These are phyloP conservation scores for Murraya koenigii DNA, from an alignment of 345 rosid species.

Conservation along the genomic window DNA sequence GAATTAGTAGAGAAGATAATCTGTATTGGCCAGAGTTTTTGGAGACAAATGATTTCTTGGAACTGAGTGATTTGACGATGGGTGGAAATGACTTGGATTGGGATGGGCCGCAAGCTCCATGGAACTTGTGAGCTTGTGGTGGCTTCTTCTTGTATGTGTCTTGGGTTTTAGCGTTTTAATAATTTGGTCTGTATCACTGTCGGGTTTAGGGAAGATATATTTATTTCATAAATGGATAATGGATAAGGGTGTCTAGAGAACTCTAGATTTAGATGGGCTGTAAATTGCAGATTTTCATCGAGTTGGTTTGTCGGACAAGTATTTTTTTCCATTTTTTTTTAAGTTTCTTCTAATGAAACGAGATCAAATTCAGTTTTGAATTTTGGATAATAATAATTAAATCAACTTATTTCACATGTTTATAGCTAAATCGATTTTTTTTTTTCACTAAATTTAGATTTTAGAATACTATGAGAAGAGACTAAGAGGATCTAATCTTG, in stretches of 20 bases:
- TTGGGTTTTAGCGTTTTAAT: too few species aligned
- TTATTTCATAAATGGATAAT: not conserved
- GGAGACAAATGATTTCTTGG: conserved; percentile 8
- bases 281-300: not conserved
- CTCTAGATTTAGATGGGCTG: not conserved
- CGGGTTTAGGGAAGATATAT: too few species aligned
- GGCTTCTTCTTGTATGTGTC: not conserved
- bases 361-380: too few species aligned
- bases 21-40: conserved; percentile 24
- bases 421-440: too few species aligned
- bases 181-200: too few species aligned
- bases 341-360: too few species aligned
- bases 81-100: conserved; percentile 16
- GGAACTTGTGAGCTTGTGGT: conserved; percentile 25
- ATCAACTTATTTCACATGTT: too few species aligned
- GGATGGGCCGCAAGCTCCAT: conserved; percentile 38
- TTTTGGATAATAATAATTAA: too few species aligned
- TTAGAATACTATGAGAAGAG: too few species aligned
- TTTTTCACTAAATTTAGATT: too few species aligned
- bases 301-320: not conserved
- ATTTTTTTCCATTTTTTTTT: too few species aligned
- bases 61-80: not conserved
- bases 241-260: not conserved
- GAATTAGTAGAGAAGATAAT: conserved; percentile 16
- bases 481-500: too few species aligned